A percentile compares a stretch with the other conserved stretches of the same genome.
Conservation (phyloP, 208 protist species). For the Trypanosoma boissoni region DNA sequence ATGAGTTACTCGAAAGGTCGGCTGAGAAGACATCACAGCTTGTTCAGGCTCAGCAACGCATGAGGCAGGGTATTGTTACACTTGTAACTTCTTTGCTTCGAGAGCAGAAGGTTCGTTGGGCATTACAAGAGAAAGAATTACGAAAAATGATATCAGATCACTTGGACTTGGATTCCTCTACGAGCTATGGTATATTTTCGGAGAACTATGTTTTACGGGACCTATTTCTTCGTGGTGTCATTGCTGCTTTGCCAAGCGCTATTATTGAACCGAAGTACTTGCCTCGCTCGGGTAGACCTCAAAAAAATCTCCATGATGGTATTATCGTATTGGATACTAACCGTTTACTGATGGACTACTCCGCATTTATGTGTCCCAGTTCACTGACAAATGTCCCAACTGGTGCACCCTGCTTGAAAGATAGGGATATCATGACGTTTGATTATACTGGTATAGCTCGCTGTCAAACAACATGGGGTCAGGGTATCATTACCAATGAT, state of each 20-base stretch:
- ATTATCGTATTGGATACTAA: slow-evolving; percentile 20
- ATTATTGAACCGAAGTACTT: slow-evolving; percentile 33
- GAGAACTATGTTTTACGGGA: slow-evolving; percentile 28
- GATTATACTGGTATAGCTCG: slow-evolving; percentile 20
- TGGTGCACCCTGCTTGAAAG: slow-evolving; percentile 11
- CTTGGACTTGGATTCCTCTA: slow-evolving; percentile 20
- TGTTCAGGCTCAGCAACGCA: slow-evolving; percentile 20
- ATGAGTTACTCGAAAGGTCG: slow-evolving; percentile 23
- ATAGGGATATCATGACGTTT: slow-evolving; percentile 24
- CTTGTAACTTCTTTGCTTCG: slow-evolving; percentile 25
- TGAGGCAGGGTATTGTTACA: slow-evolving; percentile 31
- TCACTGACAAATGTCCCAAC: slow-evolving; percentile 20
- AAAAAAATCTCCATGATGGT: slow-evolving; percentile 10
- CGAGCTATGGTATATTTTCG: slow-evolving; percentile 16
- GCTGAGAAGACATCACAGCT: slow-evolving; percentile 29
- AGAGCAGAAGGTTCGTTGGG: slow-evolving; percentile 29
- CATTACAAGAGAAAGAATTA: slow-evolving; percentile 21
- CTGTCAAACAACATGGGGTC: slow-evolving; percentile 21
- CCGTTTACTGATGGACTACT: slow-evolving; percentile 19
- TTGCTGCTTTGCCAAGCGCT: slow-evolving; percentile 22
- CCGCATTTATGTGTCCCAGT: slow-evolving; percentile 25
- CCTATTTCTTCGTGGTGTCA: slow-evolving; percentile 24
- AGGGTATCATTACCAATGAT: slow-evolving; percentile 22
- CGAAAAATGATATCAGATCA: slow-evolving; percentile 22
- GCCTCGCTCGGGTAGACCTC: slow-evolving; percentile 15